Evolutionary conservation across 768 basidiomycete species (phyloP).

Genomic region (Scleroderma bovista): DNA sequence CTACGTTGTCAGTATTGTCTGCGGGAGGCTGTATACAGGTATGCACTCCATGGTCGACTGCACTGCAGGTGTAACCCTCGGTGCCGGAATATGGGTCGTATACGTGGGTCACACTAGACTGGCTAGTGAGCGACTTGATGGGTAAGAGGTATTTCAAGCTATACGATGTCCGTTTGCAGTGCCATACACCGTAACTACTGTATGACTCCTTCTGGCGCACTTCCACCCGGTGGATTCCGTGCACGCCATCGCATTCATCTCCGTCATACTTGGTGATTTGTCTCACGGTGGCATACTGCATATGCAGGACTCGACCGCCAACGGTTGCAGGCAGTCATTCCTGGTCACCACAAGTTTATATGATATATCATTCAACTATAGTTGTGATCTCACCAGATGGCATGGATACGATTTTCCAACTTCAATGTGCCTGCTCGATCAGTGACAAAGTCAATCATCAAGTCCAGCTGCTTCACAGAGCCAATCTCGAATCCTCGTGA

Average conservation of each 20-base stretch:
- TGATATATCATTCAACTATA: too few species aligned
- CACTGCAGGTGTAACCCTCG: conserved; percentile 55
- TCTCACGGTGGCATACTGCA: conserved; percentile 60
- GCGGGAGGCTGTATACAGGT: conserved; percentile 76
- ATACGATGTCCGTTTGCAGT: conserved; percentile 29
- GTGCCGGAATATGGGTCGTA: conserved; percentile 55
- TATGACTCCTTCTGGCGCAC: conserved; percentile 74
- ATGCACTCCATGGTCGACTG: conserved; percentile 89
- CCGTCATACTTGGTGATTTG: conserved; percentile 71
- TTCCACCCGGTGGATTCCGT: conserved; percentile 92
- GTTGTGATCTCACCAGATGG: conserved; percentile 30
- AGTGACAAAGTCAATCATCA: conserved; percentile 28
- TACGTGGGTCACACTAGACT: conserved; percentile 39
- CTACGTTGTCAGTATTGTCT: conserved; percentile 70
- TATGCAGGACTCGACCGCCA: conserved; percentile 36
- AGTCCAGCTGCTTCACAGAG: conserved; percentile 20
- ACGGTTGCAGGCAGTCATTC: conserved; percentile 40
- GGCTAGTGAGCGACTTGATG: conserved; percentile 33
- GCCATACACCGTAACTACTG: conserved; percentile 51
- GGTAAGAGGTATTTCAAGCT: conserved; percentile 22
- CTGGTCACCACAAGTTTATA: too few species aligned
- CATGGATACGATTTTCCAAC: conserved; percentile 29
- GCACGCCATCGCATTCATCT: conserved; percentile 91
- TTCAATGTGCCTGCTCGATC: conserved; percentile 11
- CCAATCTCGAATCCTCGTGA: conserved; percentile 38